These are phyloP conservation scores for Suillus placidus DNA, from an alignment of 768 basidiomycete genomes.

Conservation along the genomic window DNA sequence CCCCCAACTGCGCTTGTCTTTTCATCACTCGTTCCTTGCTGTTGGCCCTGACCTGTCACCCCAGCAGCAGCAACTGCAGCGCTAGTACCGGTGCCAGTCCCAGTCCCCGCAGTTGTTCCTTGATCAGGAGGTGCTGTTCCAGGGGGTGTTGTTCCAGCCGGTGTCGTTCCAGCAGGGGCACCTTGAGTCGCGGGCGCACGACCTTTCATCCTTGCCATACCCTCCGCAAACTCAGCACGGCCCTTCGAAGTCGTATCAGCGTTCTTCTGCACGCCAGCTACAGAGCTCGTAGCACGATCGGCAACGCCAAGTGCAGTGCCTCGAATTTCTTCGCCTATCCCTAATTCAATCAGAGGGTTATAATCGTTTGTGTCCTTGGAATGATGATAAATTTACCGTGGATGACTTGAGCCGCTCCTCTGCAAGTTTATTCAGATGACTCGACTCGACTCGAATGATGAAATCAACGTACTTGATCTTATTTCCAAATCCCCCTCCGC, in stretches of 20 bases:
- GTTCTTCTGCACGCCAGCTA: slow-evolving; percentile 32
- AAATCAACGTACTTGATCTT: slow-evolving; percentile 18
- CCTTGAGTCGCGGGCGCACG: not conserved
- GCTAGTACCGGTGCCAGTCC: not conserved
- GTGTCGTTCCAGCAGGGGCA: not conserved
- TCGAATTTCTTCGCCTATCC: slow-evolving; percentile 47
- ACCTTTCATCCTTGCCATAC: slow-evolving; percentile 36
- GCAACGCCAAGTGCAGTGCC: slow-evolving; percentile 45
- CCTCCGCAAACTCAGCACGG: slow-evolving; percentile 42
- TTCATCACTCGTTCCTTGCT: not conserved
- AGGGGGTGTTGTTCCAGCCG: not conserved
- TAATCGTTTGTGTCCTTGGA: too few species aligned
- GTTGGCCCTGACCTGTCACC: not conserved
- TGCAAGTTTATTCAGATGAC: slow-evolving; percentile 14
- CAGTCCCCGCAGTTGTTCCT: not conserved
- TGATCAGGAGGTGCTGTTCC: not conserved
- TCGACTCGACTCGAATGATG: not conserved
- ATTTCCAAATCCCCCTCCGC: slow-evolving; percentile 16
- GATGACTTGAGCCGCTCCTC: slow-evolving; percentile 39
- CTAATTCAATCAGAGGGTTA: slow-evolving; percentile 26
- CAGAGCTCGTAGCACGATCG: slow-evolving; percentile 34
- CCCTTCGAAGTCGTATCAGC: slow-evolving; percentile 42
- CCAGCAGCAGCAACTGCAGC: too few species aligned
- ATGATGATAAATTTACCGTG: slow-evolving; percentile 33
- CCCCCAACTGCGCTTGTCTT: not conserved